Conservation (phyloP, 345 rosid genomes). For the Excoecaria cochinchinensis region DNA sequence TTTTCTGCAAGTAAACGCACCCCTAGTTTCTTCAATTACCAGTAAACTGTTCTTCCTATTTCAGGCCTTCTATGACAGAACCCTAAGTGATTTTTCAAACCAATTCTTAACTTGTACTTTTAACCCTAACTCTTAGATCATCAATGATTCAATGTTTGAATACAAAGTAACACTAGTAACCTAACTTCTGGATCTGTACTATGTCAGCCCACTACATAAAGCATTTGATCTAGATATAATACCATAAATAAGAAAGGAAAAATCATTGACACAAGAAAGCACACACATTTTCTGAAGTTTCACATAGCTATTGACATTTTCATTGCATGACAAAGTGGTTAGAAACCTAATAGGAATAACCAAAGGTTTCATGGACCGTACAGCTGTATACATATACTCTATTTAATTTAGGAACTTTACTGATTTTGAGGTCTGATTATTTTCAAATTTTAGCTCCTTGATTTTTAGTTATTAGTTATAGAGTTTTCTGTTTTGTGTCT, state of each 20-base stretch:
- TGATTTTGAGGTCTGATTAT: no score
- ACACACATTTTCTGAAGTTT: background rate
- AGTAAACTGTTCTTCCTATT: background rate
- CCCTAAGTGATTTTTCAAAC: background rate
- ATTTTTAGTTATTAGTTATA: no score
- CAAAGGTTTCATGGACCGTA: no score
- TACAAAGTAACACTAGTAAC: background rate
- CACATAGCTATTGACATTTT: background rate
- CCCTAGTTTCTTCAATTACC: background rate
- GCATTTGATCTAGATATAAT: background rate
- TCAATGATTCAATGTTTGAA: background rate
- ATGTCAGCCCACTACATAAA: background rate
- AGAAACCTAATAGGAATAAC: background rate
- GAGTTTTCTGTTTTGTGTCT: no score
- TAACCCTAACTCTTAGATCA: background rate
- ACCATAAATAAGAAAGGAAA: background rate
- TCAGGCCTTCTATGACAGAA: background rate
- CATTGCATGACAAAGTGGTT: background rate
- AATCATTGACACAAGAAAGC: background rate
- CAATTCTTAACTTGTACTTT: background rate
- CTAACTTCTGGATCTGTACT: background rate
- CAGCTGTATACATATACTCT: no score
- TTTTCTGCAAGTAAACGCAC: no score
- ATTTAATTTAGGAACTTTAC: no score
- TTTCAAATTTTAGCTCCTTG: no score